A percentile compares a stretch with the other conserved stretches of the same genome.
Conservation (phyloP, 2,329 filamentous ascomycete species). For the Triangularia verruculosa region DNA sequence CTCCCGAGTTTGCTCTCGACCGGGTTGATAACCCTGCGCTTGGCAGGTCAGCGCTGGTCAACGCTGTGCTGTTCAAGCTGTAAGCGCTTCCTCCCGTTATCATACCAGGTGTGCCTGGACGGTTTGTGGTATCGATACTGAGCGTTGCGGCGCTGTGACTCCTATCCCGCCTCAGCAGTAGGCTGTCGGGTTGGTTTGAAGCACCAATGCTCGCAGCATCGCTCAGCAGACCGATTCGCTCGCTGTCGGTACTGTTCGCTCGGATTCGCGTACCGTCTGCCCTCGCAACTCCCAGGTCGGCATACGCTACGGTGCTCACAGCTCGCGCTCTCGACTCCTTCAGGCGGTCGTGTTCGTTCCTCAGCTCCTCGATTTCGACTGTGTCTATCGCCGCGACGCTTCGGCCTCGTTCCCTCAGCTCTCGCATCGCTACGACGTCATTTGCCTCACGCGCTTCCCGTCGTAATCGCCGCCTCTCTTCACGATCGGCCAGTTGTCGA, state of each 20-base stretch:
- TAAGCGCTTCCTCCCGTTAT: conserved; percentile 22
- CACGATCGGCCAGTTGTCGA: conserved; percentile 71
- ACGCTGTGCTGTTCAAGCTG: conserved; percentile 33
- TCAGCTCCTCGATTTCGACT: conserved; percentile 59
- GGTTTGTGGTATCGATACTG: conserved; percentile 43
- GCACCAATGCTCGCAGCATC: conserved; percentile 63
- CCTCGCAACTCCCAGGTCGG: conserved; percentile 69
- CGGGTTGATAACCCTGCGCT: conserved; percentile 33
- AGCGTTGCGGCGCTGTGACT: conserved; percentile 52
- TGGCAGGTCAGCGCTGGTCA: not conserved
- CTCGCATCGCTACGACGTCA: conserved; percentile 66
- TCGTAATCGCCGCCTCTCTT: conserved; percentile 67
- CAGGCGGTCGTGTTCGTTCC: conserved; percentile 53
- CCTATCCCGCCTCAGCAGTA: conserved; percentile 42
- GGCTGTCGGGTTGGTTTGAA: conserved; percentile 25
- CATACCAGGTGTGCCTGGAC: conserved; percentile 23
- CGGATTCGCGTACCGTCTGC: conserved; percentile 75
- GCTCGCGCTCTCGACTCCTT: conserved; percentile 61
- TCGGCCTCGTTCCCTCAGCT: conserved; percentile 58
- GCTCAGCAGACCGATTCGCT: conserved; percentile 67
- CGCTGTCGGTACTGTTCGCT: conserved; percentile 70
- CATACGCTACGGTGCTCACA: conserved; percentile 74
- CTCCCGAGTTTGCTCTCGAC: conserved; percentile 43
- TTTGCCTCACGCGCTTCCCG: conserved; percentile 69
- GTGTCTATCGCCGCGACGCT: conserved; percentile 43